These are phyloP conservation scores for Aspergillus brasiliensis DNA, from an alignment of 2,329 filamentous ascomycete genomes.

Conservation along the genomic window DNA sequence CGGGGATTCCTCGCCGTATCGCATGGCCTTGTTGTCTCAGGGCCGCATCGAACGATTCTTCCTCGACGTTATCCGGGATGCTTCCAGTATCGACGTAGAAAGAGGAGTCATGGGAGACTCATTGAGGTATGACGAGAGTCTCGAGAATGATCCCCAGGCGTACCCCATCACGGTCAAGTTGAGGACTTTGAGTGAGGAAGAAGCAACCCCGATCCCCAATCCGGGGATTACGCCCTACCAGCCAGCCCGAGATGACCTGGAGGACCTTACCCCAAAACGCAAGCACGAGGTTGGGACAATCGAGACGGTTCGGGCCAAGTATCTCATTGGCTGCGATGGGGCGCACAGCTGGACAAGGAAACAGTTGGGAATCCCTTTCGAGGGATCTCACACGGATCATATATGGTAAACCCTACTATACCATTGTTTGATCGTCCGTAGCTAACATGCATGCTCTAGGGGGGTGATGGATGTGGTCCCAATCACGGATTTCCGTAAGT, in stretches of 20 bases:
- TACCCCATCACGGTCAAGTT: conserved; percentile 65
- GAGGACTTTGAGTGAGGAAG: conserved; percentile 60
- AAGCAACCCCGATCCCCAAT: conserved; percentile 46
- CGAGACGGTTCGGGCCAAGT: conserved; percentile 55
- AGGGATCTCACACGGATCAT: conserved; percentile 53
- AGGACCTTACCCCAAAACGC: conserved; percentile 48
- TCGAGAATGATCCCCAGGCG: conserved; percentile 50
- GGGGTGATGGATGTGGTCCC: conserved; percentile 54
- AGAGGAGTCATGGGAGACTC: conserved; percentile 60
- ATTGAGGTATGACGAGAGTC: conserved; percentile 56
- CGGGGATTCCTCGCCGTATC: conserved; percentile 58
- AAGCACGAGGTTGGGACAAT: conserved; percentile 29
- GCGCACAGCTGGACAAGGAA: conserved; percentile 65
- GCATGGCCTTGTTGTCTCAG: conserved; percentile 69
- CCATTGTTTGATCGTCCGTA: background rate
- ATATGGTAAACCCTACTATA: conserved; percentile 29
- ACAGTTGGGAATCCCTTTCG: conserved; percentile 57
- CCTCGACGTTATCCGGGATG: conserved; percentile 60
- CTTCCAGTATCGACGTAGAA: conserved; percentile 60
- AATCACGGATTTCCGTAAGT: conserved; percentile 55
- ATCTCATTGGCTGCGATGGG: conserved; percentile 67
- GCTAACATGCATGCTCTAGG: conserved; percentile 14
- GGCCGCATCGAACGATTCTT: conserved; percentile 70
- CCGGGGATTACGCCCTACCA: conserved; percentile 56
- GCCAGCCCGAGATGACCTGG: conserved; percentile 63